phyloP scores from a whole-genome alignment of 805 yeast species.

The Saccharomyces mikatae region DNA sequence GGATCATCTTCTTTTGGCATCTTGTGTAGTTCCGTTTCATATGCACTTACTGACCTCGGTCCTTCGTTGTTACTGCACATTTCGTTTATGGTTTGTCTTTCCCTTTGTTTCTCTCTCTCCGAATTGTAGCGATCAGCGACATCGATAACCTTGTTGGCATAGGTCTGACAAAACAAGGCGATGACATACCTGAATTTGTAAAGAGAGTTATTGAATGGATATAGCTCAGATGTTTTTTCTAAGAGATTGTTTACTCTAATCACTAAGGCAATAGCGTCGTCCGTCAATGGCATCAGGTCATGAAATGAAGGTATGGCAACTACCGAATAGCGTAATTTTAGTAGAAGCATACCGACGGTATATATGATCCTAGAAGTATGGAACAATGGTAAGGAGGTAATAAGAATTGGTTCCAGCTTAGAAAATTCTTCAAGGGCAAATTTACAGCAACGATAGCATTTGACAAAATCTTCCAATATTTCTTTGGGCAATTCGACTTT shows the following conservation, averaged over 20 bases:
- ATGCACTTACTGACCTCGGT: not conserved
- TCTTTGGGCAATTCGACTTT: conserved; percentile 16
- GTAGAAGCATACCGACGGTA: conserved; percentile 51
- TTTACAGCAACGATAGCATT: conserved; percentile 48
- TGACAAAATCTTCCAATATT: conserved; percentile 38
- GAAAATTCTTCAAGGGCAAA: conserved; percentile 42
- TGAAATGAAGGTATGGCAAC: conserved; percentile 42
- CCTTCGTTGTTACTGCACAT: not conserved
- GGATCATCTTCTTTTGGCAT: not conserved
- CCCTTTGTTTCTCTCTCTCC: not conserved
- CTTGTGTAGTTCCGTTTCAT: not conserved
- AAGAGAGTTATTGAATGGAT: conserved; percentile 43
- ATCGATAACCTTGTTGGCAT: conserved; percentile 43
- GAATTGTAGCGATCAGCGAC: conserved; percentile 7
- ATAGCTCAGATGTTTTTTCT: conserved; percentile 26
- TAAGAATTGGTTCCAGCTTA: conserved; percentile 36
- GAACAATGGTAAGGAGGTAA: conserved; percentile 50
- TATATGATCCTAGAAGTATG: conserved; percentile 52
- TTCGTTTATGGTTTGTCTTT: not conserved
- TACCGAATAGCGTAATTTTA: conserved; percentile 49
- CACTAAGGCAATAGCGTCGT: conserved; percentile 32
- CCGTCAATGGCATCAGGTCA: conserved; percentile 42
- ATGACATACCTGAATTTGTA: conserved; percentile 49
- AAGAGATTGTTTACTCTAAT: conserved; percentile 20
- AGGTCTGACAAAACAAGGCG: conserved; percentile 53